A percentile compares a stretch with the other conserved stretches of the same genome.
phyloP scores from a whole-genome alignment of 2,329 filamentous ascomycete species.

The Cladorrhinum sp. region DNA sequence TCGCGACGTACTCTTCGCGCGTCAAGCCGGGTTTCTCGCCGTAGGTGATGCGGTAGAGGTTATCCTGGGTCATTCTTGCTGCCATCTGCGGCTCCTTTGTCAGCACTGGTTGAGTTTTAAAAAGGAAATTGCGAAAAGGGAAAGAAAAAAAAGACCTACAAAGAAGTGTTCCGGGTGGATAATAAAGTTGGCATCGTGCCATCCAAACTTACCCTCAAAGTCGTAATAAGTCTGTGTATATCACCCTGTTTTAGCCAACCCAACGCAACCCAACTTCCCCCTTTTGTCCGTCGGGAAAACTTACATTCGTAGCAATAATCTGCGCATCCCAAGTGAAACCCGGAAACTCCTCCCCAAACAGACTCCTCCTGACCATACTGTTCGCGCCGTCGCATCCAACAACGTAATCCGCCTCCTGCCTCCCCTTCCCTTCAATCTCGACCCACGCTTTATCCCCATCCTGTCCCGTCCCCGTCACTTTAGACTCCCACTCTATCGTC shows the following conservation, averaged over 20 bases:
- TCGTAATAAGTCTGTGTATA: conserved; percentile 57
- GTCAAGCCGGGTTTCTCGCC: conserved; percentile 54
- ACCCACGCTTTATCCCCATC: conserved; percentile 44
- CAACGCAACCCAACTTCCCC: background rate
- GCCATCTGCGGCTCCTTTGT: conserved; percentile 47
- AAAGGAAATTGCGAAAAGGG: background rate
- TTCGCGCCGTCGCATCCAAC: conserved; percentile 42
- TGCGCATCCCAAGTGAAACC: conserved; percentile 59
- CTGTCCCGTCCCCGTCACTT: conserved; percentile 46
- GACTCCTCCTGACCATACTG: conserved; percentile 38
- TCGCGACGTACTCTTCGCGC: conserved; percentile 49
- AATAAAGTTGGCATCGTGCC: conserved; percentile 57
- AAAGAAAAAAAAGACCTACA: conserved; percentile 28
- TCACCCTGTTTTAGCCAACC: conserved; percentile 13
- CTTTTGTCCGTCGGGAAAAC: conserved; percentile 19
- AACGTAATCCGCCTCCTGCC: conserved; percentile 37
- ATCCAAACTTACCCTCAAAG: conserved; percentile 51
- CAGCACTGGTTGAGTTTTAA: too few relatives aligned
- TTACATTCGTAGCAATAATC: conserved; percentile 61
- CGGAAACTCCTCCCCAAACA: conserved; percentile 51
- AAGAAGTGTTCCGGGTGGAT: conserved; percentile 59
- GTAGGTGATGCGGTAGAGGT: conserved; percentile 62
- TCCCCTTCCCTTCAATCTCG: conserved; percentile 38
- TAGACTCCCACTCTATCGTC: conserved; percentile 44
- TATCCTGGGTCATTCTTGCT: conserved; percentile 56